phyloP scores from a whole-genome alignment of 345 rosid species.

The Ailanthus altissimus region DNA sequence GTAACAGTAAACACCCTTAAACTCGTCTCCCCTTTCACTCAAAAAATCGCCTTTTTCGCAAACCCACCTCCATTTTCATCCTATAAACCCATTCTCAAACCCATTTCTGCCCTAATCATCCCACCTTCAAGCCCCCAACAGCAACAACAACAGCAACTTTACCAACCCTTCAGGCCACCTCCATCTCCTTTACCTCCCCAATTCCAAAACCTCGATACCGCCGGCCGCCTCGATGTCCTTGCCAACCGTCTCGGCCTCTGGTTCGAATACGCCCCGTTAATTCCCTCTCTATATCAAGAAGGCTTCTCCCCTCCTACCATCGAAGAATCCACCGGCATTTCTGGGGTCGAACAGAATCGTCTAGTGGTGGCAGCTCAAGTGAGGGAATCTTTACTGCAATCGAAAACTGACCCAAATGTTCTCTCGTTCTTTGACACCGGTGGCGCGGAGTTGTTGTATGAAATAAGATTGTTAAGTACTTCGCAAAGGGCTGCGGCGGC shows the following conservation, averaged over 20 bases:
- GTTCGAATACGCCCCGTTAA: conserved; percentile 87
- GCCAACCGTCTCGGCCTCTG: conserved; percentile 76
- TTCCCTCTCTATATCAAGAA: conserved; percentile 70
- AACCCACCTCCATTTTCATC: not conserved
- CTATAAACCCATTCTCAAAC: conserved; percentile 30
- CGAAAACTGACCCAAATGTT: conserved; percentile 55
- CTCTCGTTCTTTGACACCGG: conserved; percentile 60
- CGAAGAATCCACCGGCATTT: conserved; percentile 76
- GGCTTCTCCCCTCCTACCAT: conserved; percentile 71
- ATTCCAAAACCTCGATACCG: conserved; percentile 64
- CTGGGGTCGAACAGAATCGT: conserved; percentile 85
- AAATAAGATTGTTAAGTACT: conserved; percentile 63
- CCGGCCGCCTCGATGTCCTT: conserved; percentile 68
- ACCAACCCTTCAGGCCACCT: conserved; percentile 92
- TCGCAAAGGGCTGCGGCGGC: conserved; percentile 67
- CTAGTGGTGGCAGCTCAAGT: conserved; percentile 80
- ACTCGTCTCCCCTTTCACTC: conserved; percentile 13
- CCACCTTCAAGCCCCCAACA: conserved; percentile 35
- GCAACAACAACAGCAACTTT: conserved; percentile 43
- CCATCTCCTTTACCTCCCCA: conserved; percentile 75
- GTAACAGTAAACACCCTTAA: conserved; percentile 10
- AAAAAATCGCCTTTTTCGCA: not conserved
- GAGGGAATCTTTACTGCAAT: conserved; percentile 61
- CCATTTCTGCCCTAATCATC: conserved; percentile 44
- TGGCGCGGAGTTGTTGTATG: conserved; percentile 79